Conservation (phyloP, 305 asterid species). For the Lippia alba region DNA sequence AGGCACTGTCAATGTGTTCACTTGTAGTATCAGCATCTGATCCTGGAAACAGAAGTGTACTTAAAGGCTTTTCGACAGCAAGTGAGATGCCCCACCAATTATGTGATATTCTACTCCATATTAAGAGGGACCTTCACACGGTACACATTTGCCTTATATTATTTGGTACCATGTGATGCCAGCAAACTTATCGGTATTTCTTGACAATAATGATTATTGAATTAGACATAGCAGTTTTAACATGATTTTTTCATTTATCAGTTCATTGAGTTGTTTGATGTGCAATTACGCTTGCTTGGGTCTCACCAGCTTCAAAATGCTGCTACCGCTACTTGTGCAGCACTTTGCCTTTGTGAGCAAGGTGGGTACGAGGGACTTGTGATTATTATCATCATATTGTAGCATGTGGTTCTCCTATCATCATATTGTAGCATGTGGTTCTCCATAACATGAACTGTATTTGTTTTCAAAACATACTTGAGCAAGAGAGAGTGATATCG, state of each 20-base stretch:
- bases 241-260: constrained; percentile 37
- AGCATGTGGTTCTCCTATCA: constrained; percentile 2
- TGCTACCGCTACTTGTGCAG: constrained; percentile 83
- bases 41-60: constrained; percentile 72
- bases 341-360: constrained; percentile 85
- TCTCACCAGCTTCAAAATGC: constrained; percentile 94
- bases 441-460: constrained; percentile 12
- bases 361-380: constrained; percentile 50
- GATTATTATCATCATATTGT: constrained; percentile 19
- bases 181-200: constrained; percentile 27
- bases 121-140: constrained; percentile 71
- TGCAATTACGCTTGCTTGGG: constrained; percentile 78
- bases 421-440: constrained; percentile 15
- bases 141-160: constrained; percentile 42
- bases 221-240: constrained; percentile 16
- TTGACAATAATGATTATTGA: neutral
- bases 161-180: constrained; percentile 26
- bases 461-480: neutral
- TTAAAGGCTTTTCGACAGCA: constrained; percentile 59
- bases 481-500: neutral
- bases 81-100: constrained; percentile 60
- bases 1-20: constrained; percentile 68
- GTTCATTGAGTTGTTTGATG: constrained; percentile 70
- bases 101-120: constrained; percentile 70
- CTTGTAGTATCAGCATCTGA: constrained; percentile 84